Evolutionary conservation across 2,329 filamentous ascomycete genomes (phyloP).

Genomic region (Hymenoscyphus albidus): DNA sequence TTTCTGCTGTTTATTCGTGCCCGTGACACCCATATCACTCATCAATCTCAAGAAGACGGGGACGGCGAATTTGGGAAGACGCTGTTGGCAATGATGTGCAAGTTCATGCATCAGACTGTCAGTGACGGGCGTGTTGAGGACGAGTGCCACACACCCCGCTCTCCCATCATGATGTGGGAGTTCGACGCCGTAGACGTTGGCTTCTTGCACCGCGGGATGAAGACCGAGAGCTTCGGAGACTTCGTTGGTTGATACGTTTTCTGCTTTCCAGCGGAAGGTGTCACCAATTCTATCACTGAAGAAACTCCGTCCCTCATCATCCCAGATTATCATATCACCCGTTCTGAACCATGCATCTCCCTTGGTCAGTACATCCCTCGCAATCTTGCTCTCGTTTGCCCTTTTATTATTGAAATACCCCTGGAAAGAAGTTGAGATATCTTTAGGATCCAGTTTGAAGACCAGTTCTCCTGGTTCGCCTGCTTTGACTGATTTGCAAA

Average conservation of each 20-base stretch:
- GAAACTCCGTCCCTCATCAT: constrained; percentile 66
- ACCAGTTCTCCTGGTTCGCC: constrained; percentile 74
- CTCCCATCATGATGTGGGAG: constrained; percentile 79
- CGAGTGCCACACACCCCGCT: constrained; percentile 74
- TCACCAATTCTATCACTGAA: constrained; percentile 81
- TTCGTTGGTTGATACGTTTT: constrained; percentile 79
- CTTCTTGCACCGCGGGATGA: constrained; percentile 65
- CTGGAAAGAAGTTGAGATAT: constrained; percentile 65
- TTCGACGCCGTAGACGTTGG: constrained; percentile 81
- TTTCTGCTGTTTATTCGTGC: constrained; percentile 89
- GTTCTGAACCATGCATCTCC: constrained; percentile 82
- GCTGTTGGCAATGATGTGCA: constrained; percentile 52
- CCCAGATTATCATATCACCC: constrained; percentile 75
- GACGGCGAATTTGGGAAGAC: constrained; percentile 69
- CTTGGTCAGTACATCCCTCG: constrained; percentile 67
- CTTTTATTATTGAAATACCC: constrained; percentile 75
- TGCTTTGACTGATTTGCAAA: constrained; percentile 56
- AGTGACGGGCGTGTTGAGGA: constrained; percentile 49
- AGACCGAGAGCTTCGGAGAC: constrained; percentile 70
- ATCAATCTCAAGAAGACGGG: constrained; percentile 74
- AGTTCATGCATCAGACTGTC: constrained; percentile 53
- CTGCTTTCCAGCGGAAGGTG: constrained; percentile 76
- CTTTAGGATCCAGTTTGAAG: constrained; percentile 61
- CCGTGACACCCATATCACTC: constrained; percentile 61
- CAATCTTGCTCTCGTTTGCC: constrained; percentile 69